Base-by-base conservation (phyloP, 129 eudicot species). In the Escallonia rubra region DNA sequence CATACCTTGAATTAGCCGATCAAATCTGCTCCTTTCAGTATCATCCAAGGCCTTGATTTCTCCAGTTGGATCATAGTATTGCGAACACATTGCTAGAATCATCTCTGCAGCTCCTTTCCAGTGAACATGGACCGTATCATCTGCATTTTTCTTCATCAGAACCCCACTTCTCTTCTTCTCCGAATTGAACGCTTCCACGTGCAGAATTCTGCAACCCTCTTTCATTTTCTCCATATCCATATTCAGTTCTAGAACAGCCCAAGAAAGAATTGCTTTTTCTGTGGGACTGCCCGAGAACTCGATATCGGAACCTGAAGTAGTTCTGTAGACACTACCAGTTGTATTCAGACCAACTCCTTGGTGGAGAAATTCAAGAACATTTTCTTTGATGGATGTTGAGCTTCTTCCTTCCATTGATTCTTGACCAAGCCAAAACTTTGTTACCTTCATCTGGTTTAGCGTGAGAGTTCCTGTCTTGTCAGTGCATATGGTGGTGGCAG, bases 381-480 rank as follows among this genome's bases (percentile, higher is more conserved):
- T 43, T 8, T 6, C 54, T 6, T 41, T 34, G 2, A 64, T 46
- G 10, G 68, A 64, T 4, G 56, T 44, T 12, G n/a, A 5, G 6
- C 34, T 23, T 23, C 3, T 66, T 44, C 68, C 63, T 69, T 72
- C 77, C 0, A 80, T 41, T 0, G 46, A 61, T 6, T 84, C 74
- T 43, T 70, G 67, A 1, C 83, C 89, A 8, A 73, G 55, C 82
- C 83, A 74, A 45, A 74, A 80, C 61, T 80, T 52, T 23, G 78
- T 61, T 40, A 81, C 86, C 38, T 76, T 75, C 86, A 85, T 85
- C 49, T 69, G 59, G 41, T 78, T 81, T 60, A 63, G 23, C 8
- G 87, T 81, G 44, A 85, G 79, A 7, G 82, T 78, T 0, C 86
- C 86, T 0, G 90, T 81, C 59, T 77, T 84, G 50, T 84, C 80